Evolutionary conservation across 345 rosid species (phyloP).

Genomic region (Salix exigua): DNA sequence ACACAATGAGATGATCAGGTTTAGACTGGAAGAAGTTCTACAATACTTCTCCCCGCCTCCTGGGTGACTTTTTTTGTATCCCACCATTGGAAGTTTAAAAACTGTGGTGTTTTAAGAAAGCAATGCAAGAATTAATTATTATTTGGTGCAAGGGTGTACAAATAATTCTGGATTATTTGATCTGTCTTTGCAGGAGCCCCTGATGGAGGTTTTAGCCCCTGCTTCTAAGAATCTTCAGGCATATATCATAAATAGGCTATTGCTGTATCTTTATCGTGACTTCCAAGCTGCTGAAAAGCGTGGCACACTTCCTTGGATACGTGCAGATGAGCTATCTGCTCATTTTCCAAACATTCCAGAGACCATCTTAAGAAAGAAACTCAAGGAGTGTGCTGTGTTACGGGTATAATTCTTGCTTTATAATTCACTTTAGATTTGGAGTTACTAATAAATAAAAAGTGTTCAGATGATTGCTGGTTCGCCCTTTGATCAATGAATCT

Average conservation of each 20-base stretch:
- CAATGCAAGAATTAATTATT: neutral
- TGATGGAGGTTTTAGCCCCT: conserved; percentile 89
- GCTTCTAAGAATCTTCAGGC: conserved; percentile 74
- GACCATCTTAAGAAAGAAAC: conserved; percentile 56
- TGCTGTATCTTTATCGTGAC: conserved; percentile 76
- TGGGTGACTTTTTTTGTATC: neutral
- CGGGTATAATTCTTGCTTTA: conserved; percentile 44
- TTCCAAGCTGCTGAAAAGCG: conserved; percentile 60
- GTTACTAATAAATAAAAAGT: neutral
- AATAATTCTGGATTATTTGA: neutral
- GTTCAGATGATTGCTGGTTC: neutral
- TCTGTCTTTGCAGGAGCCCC: conserved; percentile 68
- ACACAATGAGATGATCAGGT: neutral
- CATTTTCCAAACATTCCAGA: conserved; percentile 71
- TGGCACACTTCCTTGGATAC: conserved; percentile 51
- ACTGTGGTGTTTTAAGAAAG: neutral
- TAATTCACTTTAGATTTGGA: neutral
- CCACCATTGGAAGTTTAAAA: neutral
- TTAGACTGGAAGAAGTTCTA: neutral
- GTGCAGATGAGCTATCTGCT: conserved; percentile 61
- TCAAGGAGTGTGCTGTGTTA: conserved; percentile 65
- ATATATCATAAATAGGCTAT: conserved; percentile 64
- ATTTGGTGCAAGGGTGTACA: neutral
- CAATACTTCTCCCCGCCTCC: neutral
- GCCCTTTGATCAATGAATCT: neutral